Evolutionary conservation across 2,329 filamentous ascomycete genomes (phyloP), one percentile per base, ranked within the genome.

Genomic region (Pyrenochaeta sp.): DNA sequence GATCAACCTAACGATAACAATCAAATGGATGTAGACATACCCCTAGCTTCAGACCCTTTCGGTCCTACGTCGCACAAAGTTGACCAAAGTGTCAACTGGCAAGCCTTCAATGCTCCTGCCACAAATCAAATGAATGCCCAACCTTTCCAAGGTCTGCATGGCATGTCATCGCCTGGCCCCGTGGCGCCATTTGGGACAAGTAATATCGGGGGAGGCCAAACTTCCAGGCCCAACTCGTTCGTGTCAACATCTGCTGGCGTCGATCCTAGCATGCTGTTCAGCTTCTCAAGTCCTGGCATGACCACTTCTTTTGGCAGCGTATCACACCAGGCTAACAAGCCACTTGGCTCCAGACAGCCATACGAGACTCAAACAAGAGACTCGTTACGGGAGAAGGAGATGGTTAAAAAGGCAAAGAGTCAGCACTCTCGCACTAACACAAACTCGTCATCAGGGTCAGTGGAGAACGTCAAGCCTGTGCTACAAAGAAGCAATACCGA

Each of bases 401-500:
- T 66, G 47, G 70, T 65, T 1, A 73, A 71, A 57, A 69, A 69
- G 51, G 56, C 68, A 8, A 75, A 68, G 53, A 69, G 69, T 42
- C 72, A 77, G 53, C 77, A 79, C 61, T 74, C 77, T 52, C 76
- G 79, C 28, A 76, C 73, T 19, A 80, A 75, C 37, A 80, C 78
- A 4, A 71, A 71, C 10, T 79, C 78, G 2, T 78, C 79, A 1
- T 71, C 72, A 22, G 69, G 72, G n/a, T 77, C 76, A 2, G 65
- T 69, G 15, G 72, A 76, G 6, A 64, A 65, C 27, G 50, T 62
- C 15, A 69, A 67, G 36, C 75, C 78, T 48, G 67, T 61, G 6
- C 65, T 83, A 13, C 79, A 79, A 52, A 71, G 82, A 52, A 83
- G 80, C 67, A 83, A 82, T 52, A 83, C 81, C 12, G 77, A 79